Base-by-base conservation (phyloP, 257 asterid species). In the Parsonsia alboflavescens region DNA sequence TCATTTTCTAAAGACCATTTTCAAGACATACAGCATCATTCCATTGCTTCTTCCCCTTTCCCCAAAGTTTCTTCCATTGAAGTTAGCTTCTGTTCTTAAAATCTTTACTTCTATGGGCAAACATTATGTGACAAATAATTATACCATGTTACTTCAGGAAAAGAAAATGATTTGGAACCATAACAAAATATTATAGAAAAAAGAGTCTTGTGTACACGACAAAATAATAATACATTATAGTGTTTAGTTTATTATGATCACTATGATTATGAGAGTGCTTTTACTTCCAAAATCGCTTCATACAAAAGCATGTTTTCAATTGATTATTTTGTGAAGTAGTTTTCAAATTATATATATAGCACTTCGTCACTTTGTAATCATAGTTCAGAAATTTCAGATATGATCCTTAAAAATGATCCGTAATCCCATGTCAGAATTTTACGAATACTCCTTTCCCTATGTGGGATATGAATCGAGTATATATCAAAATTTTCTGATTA, bases 221-320 rank as follows among this genome's bases (percentile, higher is more conserved):
- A 50, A 36, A 30, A 63, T 49, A 26, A 63, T 65, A 45, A 74
- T 63, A 13, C 52, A 46, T 62, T 11, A 48, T 64, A 11, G 39
- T 21, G 63, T 62, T n/a, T 49, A 6, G 77, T 36, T 44, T 62
- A 39, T 62, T 73, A 48, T 63, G 52, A 63, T 63, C 64, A 52
- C 71, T 11, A 49, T 61, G 77, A 48, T 65, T 28, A 53, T 53
- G 62, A 75, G 15, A 75, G 15, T 74, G 28, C 65, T 30, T 33
- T 39, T 64, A 48, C 30, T 44, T 30, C 65, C 44, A 57, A 52
- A 41, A 66, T 45, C 10, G 72, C 80, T 77, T 77, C 72, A 52
- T 42, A 30, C 12, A 65, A n/a, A 77, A 77, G 80, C 19, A 53
- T 77, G 70, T 77, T 72, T 45, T 64, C 72, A 42, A 59, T 61